These are phyloP conservation scores for Chaetomium sp. DNA, from an alignment of 2,329 filamentous ascomycete species.

Conservation along the genomic window DNA sequence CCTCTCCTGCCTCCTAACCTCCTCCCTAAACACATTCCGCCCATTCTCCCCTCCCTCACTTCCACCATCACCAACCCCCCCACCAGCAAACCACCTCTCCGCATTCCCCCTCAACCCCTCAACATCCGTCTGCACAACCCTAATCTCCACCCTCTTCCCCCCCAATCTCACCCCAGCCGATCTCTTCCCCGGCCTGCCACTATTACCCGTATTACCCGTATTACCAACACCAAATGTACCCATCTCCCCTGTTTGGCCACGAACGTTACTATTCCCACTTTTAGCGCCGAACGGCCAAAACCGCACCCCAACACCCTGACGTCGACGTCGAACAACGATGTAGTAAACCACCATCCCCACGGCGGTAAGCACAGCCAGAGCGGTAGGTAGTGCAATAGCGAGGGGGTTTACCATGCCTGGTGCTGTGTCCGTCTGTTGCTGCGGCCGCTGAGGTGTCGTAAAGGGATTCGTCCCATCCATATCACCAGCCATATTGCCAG, in stretches of 20 bases:
- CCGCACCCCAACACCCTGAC: background rate
- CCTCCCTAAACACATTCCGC: constrained; percentile 14
- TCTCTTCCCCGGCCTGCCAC: background rate
- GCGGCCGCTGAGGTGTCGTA: background rate
- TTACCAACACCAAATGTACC: background rate
- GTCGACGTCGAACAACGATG: background rate
- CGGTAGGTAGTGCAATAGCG: constrained; percentile 11
- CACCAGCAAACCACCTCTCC: background rate
- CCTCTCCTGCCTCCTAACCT: constrained; percentile 12
- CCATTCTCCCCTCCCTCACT: background rate
- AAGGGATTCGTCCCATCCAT: too few relatives aligned
- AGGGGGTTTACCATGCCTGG: constrained; percentile 1
- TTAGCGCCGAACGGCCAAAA: background rate
- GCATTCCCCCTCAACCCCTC: constrained; percentile 14
- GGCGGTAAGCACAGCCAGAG: constrained; percentile 9
- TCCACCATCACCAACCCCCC: background rate
- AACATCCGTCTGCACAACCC: constrained; percentile 14
- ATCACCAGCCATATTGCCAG: too few relatives aligned
- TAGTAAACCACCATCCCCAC: constrained; percentile 6
- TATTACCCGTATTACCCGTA: background rate
- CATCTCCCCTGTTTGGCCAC: too few relatives aligned
- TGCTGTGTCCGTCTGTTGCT: background rate
- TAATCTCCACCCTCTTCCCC: constrained; percentile 8
- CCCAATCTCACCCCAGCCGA: background rate
- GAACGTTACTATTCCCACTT: too few relatives aligned